These are phyloP conservation scores for Cornus florida DNA, from an alignment of 148 eudicot genomes.

Conservation along the genomic window DNA sequence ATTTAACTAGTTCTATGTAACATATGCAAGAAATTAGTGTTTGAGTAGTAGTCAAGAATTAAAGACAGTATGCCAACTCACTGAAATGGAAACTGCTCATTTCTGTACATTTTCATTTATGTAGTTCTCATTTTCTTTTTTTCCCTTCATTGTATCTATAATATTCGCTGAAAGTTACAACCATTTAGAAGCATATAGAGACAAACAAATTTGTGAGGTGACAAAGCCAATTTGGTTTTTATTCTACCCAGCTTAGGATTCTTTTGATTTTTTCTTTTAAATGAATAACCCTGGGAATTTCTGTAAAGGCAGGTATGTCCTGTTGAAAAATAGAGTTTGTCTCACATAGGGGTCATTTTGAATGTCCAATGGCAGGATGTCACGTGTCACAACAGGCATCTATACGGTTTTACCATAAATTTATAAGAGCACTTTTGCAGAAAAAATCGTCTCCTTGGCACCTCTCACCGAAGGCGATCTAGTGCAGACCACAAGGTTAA, in stretches of 20 bases:
- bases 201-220: background rate
- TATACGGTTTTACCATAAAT: background rate
- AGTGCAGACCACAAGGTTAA: too few relatives aligned
- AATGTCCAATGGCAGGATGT: background rate
- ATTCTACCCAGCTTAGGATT: background rate
- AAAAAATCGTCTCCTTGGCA: too few relatives aligned
- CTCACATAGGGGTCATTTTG: background rate
- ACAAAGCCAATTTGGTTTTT: background rate
- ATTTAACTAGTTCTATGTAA: too few relatives aligned
- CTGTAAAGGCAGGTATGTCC: background rate
- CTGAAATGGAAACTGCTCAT: background rate
- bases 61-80: background rate
- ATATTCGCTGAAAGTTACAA: too few relatives aligned
- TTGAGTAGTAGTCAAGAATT: too few relatives aligned
- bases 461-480: too few relatives aligned
- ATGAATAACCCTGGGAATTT: background rate
- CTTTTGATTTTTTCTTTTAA: background rate
- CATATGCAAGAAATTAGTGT: too few relatives aligned
- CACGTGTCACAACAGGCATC: background rate
- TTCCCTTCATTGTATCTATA: too few relatives aligned
- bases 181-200: too few relatives aligned
- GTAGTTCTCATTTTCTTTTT: too few relatives aligned
- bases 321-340: background rate
- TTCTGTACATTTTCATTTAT: too few relatives aligned
- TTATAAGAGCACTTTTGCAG: too few relatives aligned